phyloP scores from a whole-genome alignment of 768 basidiomycete species.

The Dendrothele bispora region DNA sequence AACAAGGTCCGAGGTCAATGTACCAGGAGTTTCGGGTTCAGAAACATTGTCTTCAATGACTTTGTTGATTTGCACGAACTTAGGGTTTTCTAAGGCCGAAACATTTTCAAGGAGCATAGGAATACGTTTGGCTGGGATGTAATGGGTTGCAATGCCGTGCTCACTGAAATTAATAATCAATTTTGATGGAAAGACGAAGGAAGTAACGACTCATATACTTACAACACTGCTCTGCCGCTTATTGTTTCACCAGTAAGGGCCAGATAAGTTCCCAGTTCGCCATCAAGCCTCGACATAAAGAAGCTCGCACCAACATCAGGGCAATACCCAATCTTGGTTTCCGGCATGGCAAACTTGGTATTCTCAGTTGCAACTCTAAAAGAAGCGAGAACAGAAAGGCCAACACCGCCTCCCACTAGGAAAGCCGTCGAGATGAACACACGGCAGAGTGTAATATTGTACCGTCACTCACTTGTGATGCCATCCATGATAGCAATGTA shows the following conservation, averaged over 20 bases:
- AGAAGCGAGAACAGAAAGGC: constrained; percentile 78
- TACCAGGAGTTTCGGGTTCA: constrained; percentile 61
- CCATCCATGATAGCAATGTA: constrained; percentile 92
- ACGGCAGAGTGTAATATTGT: constrained; percentile 5
- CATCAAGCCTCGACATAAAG: constrained; percentile 89
- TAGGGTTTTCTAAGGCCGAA: constrained; percentile 50
- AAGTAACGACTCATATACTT: constrained; percentile 30
- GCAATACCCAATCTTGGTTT: constrained; percentile 86
- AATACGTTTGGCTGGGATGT: constrained; percentile 74
- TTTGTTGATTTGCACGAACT: constrained; percentile 38
- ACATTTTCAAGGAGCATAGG: constrained; percentile 71
- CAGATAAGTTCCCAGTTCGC: constrained; percentile 91
- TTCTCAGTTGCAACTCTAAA: constrained; percentile 95
- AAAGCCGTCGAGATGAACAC: constrained; percentile 5
- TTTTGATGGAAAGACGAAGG: constrained; percentile 1
- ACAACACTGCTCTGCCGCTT: constrained; percentile 85
- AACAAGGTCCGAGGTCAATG: constrained; percentile 43
- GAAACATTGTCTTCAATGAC: constrained; percentile 75
- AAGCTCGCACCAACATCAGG: constrained; percentile 94
- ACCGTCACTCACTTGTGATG: constrained; percentile 69
- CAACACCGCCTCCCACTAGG: constrained; percentile 94
- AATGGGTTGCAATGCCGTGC: constrained; percentile 93
- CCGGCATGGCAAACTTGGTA: constrained; percentile 93
- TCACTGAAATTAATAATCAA: constrained; percentile 51
- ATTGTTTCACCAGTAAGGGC: constrained; percentile 77